Evolutionary conservation across 441 rosid genomes (phyloP).

Genomic region (Bocquillonia castaneifolia): DNA sequence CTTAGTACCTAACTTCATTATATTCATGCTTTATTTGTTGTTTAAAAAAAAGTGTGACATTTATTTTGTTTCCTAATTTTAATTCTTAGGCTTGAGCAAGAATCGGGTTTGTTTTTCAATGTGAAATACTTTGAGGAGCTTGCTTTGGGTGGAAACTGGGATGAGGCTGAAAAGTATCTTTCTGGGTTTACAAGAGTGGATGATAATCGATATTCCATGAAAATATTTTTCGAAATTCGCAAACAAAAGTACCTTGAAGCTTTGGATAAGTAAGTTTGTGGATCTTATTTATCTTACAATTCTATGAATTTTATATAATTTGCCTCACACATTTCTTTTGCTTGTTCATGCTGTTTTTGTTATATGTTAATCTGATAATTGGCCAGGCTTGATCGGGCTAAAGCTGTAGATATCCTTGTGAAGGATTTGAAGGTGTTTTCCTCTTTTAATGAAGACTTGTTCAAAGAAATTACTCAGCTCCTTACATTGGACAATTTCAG

Average conservation of each 20-base stretch:
- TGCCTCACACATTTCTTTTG: not conserved
- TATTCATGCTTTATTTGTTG: not conserved
- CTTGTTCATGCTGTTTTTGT: not conserved
- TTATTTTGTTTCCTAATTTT: not conserved
- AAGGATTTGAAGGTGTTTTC: conserved; percentile 52
- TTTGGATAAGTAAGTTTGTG: conserved; percentile 36
- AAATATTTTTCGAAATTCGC: conserved; percentile 51
- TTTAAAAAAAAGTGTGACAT: not conserved
- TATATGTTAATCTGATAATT: conserved; percentile 5
- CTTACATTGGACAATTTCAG: conserved; percentile 48
- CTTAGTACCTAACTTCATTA: not conserved
- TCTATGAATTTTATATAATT: not conserved
- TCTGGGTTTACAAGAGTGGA: conserved; percentile 46
- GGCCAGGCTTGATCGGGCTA: conserved; percentile 38
- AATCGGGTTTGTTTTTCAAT: conserved; percentile 49
- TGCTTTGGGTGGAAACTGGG: conserved; percentile 44
- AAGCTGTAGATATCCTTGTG: conserved; percentile 45
- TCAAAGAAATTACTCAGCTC: conserved; percentile 50
- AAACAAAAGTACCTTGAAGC: conserved; percentile 60
- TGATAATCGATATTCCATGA: conserved; percentile 48
- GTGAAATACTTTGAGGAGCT: conserved; percentile 45
- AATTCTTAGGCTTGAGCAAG: conserved; percentile 49
- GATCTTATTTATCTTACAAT: not conserved
- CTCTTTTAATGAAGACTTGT: conserved; percentile 43
- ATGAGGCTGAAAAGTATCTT: conserved; percentile 49